Evolutionary conservation across 305 asterid genomes (phyloP).

Genomic region (Fraxinus xanthoxyloides): DNA sequence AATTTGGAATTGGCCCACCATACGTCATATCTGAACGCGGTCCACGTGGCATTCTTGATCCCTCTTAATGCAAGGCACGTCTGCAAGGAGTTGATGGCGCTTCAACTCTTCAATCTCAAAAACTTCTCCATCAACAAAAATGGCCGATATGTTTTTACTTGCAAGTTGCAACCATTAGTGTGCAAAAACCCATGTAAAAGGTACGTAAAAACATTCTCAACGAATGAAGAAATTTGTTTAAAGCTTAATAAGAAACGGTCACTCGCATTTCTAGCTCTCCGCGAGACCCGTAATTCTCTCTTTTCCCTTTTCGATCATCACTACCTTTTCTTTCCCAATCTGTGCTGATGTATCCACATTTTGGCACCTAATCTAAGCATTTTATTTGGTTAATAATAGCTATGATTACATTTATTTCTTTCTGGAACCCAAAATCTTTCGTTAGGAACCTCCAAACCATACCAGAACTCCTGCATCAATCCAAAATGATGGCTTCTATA

Average conservation of each 20-base stretch:
- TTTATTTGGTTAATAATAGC: neutral
- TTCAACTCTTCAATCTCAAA: neutral
- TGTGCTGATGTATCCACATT: conserved; percentile 15
- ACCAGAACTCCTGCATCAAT: conserved; percentile 69
- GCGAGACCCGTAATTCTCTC: conserved; percentile 29
- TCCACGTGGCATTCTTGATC: conserved; percentile 9
- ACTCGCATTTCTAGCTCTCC: conserved; percentile 36
- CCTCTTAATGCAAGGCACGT: conserved; percentile 36
- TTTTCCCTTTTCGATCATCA: conserved; percentile 30
- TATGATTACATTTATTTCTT: conserved; percentile 30
- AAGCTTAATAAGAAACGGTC: conserved; percentile 27
- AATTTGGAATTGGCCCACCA: neutral
- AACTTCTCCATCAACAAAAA: neutral
- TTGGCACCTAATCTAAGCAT: neutral
- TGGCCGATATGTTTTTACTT: neutral
- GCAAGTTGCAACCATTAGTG: conserved; percentile 4
- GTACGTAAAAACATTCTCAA: neutral
- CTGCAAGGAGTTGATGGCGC: conserved; percentile 12
- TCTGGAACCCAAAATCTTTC: conserved; percentile 51
- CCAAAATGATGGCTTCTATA: conserved; percentile 41
- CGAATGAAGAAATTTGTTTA: neutral
- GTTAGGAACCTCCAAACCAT: conserved; percentile 50
- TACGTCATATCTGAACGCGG: neutral
- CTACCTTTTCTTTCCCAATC: neutral
- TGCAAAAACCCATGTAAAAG: neutral